Conservation (phyloP, 371 early-diverging fungal genomes). For the Actinomortierella wolfii region DNA sequence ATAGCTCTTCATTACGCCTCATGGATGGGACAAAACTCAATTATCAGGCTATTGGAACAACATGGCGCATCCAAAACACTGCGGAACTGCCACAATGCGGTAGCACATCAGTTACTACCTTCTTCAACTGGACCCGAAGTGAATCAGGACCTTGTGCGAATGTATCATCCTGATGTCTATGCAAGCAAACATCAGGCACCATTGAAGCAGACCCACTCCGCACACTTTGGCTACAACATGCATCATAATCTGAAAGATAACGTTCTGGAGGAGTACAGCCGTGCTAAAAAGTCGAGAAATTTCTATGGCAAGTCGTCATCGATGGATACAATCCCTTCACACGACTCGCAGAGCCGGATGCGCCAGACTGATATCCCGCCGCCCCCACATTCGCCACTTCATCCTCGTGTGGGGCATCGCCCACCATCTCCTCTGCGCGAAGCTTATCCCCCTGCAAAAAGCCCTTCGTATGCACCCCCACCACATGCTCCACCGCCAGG, state of each 20-base stretch:
- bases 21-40: slow-evolving; percentile 23
- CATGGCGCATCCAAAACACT: slow-evolving; percentile 25
- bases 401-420: slow-evolving; percentile 18
- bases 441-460: slow-evolving; percentile 18
- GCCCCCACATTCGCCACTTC: slow-evolving; percentile 18
- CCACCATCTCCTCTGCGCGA: slow-evolving; percentile 46
- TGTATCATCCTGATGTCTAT: slow-evolving; percentile 29
- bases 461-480: not conserved
- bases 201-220: not conserved
- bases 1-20: slow-evolving; percentile 44
- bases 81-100: slow-evolving; percentile 25
- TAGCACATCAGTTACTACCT: slow-evolving; percentile 20
- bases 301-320: slow-evolving; percentile 28
- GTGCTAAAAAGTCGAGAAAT: slow-evolving; percentile 31
- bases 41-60: slow-evolving; percentile 18
- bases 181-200: slow-evolving; percentile 2
- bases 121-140: slow-evolving; percentile 9
- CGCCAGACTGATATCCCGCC: slow-evolving; percentile 15
- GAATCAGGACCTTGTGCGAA: slow-evolving; percentile 12
- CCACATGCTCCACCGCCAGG: slow-evolving; percentile 3
- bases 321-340: slow-evolving; percentile 7
- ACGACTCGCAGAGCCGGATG: not conserved
- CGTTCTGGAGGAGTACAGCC: slow-evolving; percentile 27
- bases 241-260: slow-evolving; percentile 31
- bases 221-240: not conserved